Base-by-base conservation (phyloP, 306 rosid species). In the Citrullus colocynthis region DNA sequence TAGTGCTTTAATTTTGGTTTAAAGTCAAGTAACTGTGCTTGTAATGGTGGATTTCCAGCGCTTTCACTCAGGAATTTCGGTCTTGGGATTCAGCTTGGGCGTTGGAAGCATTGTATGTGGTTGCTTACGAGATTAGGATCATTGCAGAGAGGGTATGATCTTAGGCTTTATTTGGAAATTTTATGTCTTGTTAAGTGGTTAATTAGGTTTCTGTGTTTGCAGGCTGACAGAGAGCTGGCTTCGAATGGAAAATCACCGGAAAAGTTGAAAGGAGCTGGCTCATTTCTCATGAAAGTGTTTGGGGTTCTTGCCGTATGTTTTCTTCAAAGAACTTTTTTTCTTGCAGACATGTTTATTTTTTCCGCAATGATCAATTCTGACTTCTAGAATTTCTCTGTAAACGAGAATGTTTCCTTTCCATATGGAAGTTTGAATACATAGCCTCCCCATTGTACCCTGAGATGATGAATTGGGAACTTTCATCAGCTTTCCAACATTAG, bases 81-180 rank as follows among this genome's bases (percentile, higher is more conserved):
- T 90, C 89, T 80, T 95, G 99, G 97, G 97, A 95, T 64, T 88
- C 99, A 2, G 93, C 95, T 0, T 95, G 99, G 99, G 97, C 99
- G 70, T 74, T 95, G 82, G 93, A 91, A 52, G 96, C 97, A 36
- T 62, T 95, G 78, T 90, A 87, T 77, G 93, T 81, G 18, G 75
- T 95, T 78, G 96, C 88, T 79, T 92, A 92, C 60, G 93, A 95
- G 39, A 84, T 90, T 85, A 92, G 99, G 91, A 89, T 95, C 83
- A 92, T 92, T 65, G 99, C 99, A 3, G 99, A 92, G 82, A 92
- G 87, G 90, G 97, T 95, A 57, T 61, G 84, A 44, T 60, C 44
- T 21, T 17, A 13, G 41, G 51, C 18, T 10, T 18, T 49, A n/a
- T 44, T 45, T 37, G 59, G 55, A 28, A 48, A 24, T 73, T 78